These are phyloP conservation scores for Blepharisma stoltei DNA, from an alignment of 73 alveolate species.

Conservation along the genomic window DNA sequence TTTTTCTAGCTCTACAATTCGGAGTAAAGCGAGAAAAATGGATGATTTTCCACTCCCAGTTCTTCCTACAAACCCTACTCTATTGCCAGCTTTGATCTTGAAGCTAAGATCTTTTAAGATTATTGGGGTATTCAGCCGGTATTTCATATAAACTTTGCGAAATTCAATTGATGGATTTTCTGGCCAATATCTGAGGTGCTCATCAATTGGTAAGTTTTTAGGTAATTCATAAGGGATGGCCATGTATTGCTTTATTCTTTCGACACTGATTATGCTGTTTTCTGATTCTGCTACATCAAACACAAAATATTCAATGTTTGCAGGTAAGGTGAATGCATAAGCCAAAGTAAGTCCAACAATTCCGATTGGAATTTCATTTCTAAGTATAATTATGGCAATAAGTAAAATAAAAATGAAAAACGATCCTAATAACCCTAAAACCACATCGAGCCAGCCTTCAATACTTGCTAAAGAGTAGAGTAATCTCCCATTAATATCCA, in stretches of 20 bases:
- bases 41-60: constrained; percentile 95
- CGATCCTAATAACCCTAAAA: background rate
- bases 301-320: background rate
- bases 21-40: constrained; percentile 70
- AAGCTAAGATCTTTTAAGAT: constrained; percentile 84
- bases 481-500: background rate
- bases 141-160: constrained; percentile 37
- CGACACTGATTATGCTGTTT: constrained; percentile 28
- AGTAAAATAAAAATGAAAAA: background rate
- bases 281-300: background rate
- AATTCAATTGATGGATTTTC: constrained; percentile 37
- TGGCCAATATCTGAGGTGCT: constrained; percentile 39
- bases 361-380: constrained; percentile 25
- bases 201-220: background rate
- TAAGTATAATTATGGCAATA: background rate
- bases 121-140: constrained; percentile 47
- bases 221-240: background rate
- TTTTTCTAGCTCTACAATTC: constrained; percentile 70
- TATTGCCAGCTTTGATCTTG: constrained; percentile 65
- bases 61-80: constrained; percentile 91
- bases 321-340: constrained; percentile 30
- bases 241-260: constrained; percentile 12
- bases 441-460: background rate
- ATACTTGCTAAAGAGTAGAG: background rate
- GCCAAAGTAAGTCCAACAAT: constrained; percentile 34